phyloP scores from a whole-genome alignment of 23 red algal species.

The Chondrus crispus region DNA sequence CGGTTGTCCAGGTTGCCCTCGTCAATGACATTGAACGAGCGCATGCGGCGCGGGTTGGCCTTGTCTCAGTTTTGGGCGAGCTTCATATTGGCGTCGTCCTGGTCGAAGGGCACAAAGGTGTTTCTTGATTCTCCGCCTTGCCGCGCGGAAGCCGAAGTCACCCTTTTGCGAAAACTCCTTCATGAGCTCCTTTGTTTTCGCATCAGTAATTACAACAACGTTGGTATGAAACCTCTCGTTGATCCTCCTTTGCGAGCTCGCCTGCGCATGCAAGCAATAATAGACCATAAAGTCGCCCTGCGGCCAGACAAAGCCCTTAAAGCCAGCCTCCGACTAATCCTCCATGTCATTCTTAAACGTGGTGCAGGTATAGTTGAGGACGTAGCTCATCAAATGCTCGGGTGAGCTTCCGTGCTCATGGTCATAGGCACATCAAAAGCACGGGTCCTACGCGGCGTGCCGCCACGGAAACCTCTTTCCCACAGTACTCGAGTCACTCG shows the following conservation, averaged over 20 bases:
- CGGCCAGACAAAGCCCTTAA: not conserved
- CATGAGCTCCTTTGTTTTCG: not conserved
- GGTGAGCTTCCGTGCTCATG: conserved; percentile 51
- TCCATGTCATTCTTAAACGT: conserved; percentile 34
- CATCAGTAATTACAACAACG: not conserved
- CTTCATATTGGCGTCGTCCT: not conserved
- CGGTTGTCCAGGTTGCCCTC: not conserved
- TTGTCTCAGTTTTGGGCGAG: not conserved
- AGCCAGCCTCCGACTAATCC: conserved; percentile 24
- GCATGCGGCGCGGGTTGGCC: not conserved
- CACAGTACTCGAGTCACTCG: not conserved
- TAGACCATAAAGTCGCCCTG: not conserved
- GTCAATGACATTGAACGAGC: not conserved
- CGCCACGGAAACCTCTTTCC: conserved; percentile 34
- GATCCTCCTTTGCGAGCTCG: not conserved
- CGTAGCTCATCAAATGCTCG: conserved; percentile 26
- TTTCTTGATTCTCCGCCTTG: not conserved
- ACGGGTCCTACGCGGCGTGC: conserved; percentile 47
- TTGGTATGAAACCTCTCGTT: not conserved
- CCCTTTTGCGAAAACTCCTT: not conserved
- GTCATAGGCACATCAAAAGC: conserved; percentile 44
- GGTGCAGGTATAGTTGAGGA: conserved; percentile 30
- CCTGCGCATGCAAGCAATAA: not conserved
- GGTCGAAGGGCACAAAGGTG: not conserved
- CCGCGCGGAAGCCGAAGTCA: not conserved